phyloP scores from a whole-genome alignment of 2,329 filamentous ascomycete genomes.

The Akanthomyces uredinophilus region DNA sequence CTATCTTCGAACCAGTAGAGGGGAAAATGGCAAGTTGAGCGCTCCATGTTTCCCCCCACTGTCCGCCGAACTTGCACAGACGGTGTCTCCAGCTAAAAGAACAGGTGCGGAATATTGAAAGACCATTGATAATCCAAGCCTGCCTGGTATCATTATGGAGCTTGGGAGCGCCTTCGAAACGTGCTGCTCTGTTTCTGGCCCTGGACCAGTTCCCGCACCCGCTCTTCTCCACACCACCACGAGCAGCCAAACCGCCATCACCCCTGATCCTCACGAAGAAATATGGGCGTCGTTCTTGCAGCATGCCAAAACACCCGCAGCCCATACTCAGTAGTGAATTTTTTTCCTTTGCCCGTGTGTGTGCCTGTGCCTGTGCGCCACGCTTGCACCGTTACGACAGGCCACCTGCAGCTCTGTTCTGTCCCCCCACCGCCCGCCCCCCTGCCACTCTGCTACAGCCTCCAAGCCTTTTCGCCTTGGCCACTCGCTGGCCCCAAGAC shows the following conservation, averaged over 20 bases:
- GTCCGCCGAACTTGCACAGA: neutral
- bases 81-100: neutral
- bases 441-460: neutral
- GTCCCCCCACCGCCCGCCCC: neutral
- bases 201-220: conserved; percentile 8
- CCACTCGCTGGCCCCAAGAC: neutral
- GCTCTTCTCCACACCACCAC: conserved; percentile 12
- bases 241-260: conserved; percentile 9
- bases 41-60: neutral
- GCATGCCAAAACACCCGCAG: conserved; percentile 5
- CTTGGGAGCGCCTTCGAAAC: neutral
- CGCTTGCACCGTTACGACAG: conserved; percentile 11
- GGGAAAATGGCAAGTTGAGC: neutral
- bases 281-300: neutral
- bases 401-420: conserved; percentile 7
- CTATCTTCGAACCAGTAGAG: neutral
- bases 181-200: neutral
- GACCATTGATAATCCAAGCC: too few relatives aligned
- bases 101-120: neutral
- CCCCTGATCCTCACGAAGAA: conserved; percentile 12
- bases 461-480: neutral
- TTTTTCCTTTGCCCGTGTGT: conserved; percentile 12
- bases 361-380: conserved; percentile 11
- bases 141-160: neutral
- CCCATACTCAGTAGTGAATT: conserved; percentile 1